Percentiles rank a stretch among this genome's conserved stretches.
phyloP scores from a whole-genome alignment of 345 rosid genomes.

The Heritiera littoralis region DNA sequence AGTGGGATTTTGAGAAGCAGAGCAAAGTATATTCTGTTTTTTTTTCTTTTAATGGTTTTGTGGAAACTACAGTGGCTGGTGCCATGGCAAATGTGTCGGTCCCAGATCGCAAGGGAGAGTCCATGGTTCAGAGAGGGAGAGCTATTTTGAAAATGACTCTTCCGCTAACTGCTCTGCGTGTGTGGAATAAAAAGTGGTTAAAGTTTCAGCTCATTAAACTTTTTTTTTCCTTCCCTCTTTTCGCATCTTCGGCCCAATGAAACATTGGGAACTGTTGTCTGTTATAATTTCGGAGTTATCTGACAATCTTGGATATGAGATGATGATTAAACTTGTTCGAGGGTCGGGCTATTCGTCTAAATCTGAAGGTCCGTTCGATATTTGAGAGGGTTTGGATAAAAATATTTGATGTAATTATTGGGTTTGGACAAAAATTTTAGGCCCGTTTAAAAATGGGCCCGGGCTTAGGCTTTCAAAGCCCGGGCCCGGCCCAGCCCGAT shows the following conservation, averaged over 20 bases:
- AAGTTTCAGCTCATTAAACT: background rate
- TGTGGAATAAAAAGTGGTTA: background rate
- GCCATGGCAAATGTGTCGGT: slow-evolving; percentile 22
- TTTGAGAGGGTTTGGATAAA: no score
- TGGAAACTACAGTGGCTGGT: background rate
- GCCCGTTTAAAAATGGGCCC: no score
- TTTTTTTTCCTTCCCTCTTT: background rate
- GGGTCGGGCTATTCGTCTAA: no score
- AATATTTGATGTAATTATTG: no score
- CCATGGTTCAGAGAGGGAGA: background rate
- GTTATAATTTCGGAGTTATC: background rate
- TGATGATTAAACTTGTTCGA: no score
- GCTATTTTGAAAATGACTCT: slow-evolving; percentile 25
- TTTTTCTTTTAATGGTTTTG: background rate
- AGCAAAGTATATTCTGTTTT: slow-evolving; percentile 24
- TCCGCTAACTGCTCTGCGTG: slow-evolving; percentile 16
- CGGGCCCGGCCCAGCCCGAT: no score
- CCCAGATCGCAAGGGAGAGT: slow-evolving; percentile 4
- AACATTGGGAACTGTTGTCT: background rate
- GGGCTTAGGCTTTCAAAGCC: no score
- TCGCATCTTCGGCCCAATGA: background rate
- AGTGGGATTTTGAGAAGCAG: slow-evolving; percentile 21
- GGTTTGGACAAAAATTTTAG: no score
- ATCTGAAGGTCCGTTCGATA: no score
- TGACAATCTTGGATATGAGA: no score